Percentiles rank a stretch among this genome's conserved stretches.
phyloP scores from a whole-genome alignment of 371 early-diverging fungal genomes.

The Apophysomyces ossiformis region DNA sequence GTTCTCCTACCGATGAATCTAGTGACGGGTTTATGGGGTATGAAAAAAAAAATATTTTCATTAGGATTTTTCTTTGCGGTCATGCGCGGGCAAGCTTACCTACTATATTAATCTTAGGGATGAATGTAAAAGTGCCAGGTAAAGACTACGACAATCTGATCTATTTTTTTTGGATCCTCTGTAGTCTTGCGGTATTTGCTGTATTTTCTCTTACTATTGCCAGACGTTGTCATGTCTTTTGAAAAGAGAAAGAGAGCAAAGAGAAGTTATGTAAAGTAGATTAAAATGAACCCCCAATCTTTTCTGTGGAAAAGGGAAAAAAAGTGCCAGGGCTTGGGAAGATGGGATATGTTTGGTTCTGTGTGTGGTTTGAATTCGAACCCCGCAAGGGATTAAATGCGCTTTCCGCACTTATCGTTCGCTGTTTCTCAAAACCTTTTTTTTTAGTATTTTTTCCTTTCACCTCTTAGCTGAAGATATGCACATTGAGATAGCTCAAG shows the following conservation, averaged over 20 bases:
- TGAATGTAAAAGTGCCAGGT: constrained; percentile 82
- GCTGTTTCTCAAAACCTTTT: constrained; percentile 8
- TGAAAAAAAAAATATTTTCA: not conserved
- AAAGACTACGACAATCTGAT: constrained; percentile 55
- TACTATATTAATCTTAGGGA: constrained; percentile 40
- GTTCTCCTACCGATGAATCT: constrained; percentile 93
- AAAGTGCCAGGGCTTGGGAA: not conserved
- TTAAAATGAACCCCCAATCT: not conserved
- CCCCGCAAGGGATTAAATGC: constrained; percentile 7
- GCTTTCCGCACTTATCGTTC: not conserved
- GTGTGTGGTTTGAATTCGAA: constrained; percentile 9
- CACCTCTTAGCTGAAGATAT: constrained; percentile 32
- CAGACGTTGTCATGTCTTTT: constrained; percentile 28
- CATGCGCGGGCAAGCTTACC: not conserved
- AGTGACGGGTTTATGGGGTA: constrained; percentile 75
- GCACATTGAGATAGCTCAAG: constrained; percentile 64
- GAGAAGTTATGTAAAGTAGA: not conserved
- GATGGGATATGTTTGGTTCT: constrained; percentile 1
- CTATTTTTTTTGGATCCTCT: constrained; percentile 50
- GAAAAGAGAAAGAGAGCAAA: constrained; percentile 5
- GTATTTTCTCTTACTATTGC: constrained; percentile 40
- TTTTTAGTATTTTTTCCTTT: constrained; percentile 1
- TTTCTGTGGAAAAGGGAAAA: too few relatives aligned
- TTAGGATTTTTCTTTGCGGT: not conserved
- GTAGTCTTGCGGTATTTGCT: constrained; percentile 42